Percentiles rank a stretch among this genome's conserved stretches.
phyloP scores from a whole-genome alignment of 768 basidiomycete species.

The Pulveroboletus ravenelii region DNA sequence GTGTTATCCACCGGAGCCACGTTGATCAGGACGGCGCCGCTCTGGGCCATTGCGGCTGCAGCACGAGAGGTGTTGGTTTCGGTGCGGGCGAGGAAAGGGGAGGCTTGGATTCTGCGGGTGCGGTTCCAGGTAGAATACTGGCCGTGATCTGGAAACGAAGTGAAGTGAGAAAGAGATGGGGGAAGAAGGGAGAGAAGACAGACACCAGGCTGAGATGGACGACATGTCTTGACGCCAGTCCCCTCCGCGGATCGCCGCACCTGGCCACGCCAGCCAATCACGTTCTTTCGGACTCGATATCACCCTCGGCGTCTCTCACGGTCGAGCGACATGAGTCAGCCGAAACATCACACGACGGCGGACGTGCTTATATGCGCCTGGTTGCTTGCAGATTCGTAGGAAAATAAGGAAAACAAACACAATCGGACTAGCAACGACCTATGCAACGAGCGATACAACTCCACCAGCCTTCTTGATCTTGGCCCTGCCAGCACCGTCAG shows the following conservation, averaged over 20 bases:
- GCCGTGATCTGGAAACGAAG: slow-evolving; percentile 34
- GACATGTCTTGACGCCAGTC: slow-evolving; percentile 19
- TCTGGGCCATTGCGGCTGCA: slow-evolving; percentile 48
- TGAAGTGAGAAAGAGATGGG: not conserved
- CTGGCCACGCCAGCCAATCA: not conserved
- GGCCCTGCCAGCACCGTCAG: slow-evolving; percentile 32
- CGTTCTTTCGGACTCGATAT: not conserved
- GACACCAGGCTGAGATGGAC: slow-evolving; percentile 38
- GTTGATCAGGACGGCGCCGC: slow-evolving; percentile 27
- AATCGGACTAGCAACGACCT: slow-evolving; percentile 23
- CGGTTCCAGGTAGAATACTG: slow-evolving; percentile 59
- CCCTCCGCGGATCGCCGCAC: not conserved
- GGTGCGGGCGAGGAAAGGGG: slow-evolving; percentile 50
- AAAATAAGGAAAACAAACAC: slow-evolving; percentile 27
- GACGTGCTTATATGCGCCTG: not conserved
- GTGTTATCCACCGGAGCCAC: slow-evolving; percentile 12
- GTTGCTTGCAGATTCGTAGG: too few relatives aligned
- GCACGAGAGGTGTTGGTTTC: slow-evolving; percentile 45
- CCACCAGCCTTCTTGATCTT: slow-evolving; percentile 95
- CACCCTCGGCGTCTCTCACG: too few relatives aligned
- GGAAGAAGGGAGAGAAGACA: slow-evolving; percentile 10
- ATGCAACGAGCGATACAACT: slow-evolving; percentile 91
- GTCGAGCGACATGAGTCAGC: too few relatives aligned
- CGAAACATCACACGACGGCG: not conserved
- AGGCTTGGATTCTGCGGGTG: slow-evolving; percentile 45